phyloP scores from a whole-genome alignment of 257 asterid genomes.

The Solanum lycopersicoides region DNA sequence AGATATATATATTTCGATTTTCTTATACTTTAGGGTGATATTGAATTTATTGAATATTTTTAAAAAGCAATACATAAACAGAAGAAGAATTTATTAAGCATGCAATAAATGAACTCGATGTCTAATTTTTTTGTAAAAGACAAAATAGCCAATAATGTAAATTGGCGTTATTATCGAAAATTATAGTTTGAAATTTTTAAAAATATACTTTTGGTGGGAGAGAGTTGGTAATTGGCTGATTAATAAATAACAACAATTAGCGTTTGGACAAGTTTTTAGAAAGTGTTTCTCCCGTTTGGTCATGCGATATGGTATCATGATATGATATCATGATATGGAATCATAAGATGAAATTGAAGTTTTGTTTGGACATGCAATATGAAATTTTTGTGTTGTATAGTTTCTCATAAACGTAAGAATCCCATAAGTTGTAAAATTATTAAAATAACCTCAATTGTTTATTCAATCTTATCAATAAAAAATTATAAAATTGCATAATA shows the following conservation, averaged over 20 bases:
- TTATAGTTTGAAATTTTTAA: accelerated
- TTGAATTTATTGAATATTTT: not conserved
- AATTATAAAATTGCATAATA: too few species aligned
- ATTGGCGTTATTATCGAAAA: not conserved
- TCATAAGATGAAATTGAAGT: too few species aligned
- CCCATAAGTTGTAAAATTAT: too few species aligned
- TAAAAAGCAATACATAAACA: not conserved
- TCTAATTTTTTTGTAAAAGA: not conserved
- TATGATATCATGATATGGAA: too few species aligned
- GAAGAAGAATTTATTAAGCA: not conserved
- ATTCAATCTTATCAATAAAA: too few species aligned
- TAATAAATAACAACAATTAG: too few species aligned
- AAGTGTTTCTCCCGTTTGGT: too few species aligned
- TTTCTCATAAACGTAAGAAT: too few species aligned
- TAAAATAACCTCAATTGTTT: too few species aligned
- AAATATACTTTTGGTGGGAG: not conserved
- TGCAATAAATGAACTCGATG: not conserved
- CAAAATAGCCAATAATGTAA: not conserved
- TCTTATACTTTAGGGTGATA: not conserved
- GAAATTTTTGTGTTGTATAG: too few species aligned
- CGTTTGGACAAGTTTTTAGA: not conserved
- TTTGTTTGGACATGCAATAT: too few species aligned
- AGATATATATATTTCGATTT: not conserved
- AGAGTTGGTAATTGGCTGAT: not conserved
- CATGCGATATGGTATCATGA: too few species aligned